A percentile compares a stretch with the other conserved stretches of the same genome.
phyloP scores from a whole-genome alignment of 2,329 filamentous ascomycete genomes.

The Blastomyces parvus region DNA sequence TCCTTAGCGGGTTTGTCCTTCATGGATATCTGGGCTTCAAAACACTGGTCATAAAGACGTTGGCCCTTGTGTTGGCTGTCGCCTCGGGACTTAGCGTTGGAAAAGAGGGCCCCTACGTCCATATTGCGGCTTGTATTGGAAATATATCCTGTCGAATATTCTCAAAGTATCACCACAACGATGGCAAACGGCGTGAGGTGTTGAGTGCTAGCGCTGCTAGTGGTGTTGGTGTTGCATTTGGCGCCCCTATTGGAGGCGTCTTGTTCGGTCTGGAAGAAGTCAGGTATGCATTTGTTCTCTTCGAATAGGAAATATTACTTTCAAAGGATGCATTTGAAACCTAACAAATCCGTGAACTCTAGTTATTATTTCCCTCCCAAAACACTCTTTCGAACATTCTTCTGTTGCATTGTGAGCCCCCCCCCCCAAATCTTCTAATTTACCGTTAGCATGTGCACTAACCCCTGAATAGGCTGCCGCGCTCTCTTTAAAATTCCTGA shows the following conservation, averaged over 20 bases:
- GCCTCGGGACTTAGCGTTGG: conserved; percentile 87
- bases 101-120: conserved; percentile 95
- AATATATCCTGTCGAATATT: conserved; percentile 95
- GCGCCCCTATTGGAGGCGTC: conserved; percentile 86
- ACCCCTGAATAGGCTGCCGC: conserved; percentile 49
- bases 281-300: conserved; percentile 29
- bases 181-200: conserved; percentile 85
- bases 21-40: conserved; percentile 88
- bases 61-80: conserved; percentile 76
- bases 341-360: conserved; percentile 6
- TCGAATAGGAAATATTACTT: not conserved
- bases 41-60: conserved; percentile 75
- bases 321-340: not conserved
- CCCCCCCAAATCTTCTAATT: not conserved
- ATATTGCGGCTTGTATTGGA: conserved; percentile 88
- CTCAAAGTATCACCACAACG: conserved; percentile 84
- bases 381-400: conserved; percentile 93
- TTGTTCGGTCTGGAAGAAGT: conserved; percentile 94
- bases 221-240: conserved; percentile 88
- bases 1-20: conserved; percentile 92
- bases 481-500: conserved; percentile 83
- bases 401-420: conserved; percentile 73
- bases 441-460: not conserved
- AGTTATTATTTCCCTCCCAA: conserved; percentile 97
- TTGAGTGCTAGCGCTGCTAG: conserved; percentile 85